These are phyloP conservation scores for Solanum appendiculatum DNA, from an alignment of 257 asterid genomes.

Conservation along the genomic window DNA sequence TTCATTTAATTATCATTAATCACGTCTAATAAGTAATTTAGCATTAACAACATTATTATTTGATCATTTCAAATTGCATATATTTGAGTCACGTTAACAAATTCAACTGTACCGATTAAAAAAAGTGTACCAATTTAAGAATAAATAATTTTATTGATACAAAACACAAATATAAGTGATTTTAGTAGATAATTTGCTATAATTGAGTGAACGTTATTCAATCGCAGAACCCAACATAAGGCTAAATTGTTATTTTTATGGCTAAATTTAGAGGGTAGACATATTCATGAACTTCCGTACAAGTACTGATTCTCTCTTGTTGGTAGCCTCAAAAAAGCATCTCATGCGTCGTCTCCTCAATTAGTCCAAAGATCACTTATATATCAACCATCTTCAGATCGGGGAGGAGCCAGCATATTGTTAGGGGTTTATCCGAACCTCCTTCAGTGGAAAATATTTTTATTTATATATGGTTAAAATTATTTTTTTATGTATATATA, in stretches of 20 bases:
- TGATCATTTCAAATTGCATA: neutral
- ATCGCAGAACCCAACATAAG: neutral
- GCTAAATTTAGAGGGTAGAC: neutral
- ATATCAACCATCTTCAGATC: neutral
- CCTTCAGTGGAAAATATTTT: too few relatives aligned
- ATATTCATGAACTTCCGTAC: neutral
- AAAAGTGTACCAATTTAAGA: neutral
- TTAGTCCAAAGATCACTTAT: constrained; percentile 3
- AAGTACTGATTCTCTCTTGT: neutral
- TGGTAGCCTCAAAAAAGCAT: neutral
- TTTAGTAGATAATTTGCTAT: neutral
- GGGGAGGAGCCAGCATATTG: too few relatives aligned
- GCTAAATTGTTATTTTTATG: neutral
- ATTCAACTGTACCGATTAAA: too few relatives aligned
- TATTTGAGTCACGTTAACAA: neutral
- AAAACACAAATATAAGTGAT: neutral
- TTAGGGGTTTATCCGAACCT: too few relatives aligned
- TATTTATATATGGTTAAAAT: too few relatives aligned
- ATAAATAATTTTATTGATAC: too few relatives aligned
- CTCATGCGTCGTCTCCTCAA: neutral
- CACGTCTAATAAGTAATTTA: too few relatives aligned
- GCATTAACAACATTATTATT: too few relatives aligned
- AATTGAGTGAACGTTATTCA: neutral
- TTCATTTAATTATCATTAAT: too few relatives aligned
- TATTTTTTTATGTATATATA: too few relatives aligned